These are phyloP conservation scores for Botryosphaeria dothidea DNA, from an alignment of 2,329 filamentous ascomycete genomes.

Conservation along the genomic window DNA sequence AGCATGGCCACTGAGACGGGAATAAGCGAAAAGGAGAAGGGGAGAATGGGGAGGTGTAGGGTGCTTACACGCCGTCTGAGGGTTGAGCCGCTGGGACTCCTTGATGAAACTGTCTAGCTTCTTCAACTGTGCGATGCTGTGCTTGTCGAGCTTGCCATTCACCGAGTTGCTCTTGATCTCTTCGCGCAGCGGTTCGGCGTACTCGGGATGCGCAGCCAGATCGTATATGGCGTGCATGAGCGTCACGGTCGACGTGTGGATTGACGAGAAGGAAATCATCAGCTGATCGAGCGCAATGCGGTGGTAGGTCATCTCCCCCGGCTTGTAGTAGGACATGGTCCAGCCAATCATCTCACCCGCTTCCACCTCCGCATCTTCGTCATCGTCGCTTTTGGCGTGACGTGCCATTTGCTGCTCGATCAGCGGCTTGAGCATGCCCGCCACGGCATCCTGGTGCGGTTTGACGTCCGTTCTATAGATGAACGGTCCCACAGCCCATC, in stretches of 20 bases:
- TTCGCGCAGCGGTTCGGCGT: conserved; percentile 20
- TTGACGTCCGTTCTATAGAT: not conserved
- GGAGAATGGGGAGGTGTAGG: not conserved
- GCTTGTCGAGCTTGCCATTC: not conserved
- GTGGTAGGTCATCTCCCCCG: not conserved
- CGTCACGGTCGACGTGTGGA: conserved; percentile 21
- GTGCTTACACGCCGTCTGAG: not conserved
- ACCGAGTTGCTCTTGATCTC: conserved; percentile 19
- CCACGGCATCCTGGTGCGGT: not conserved
- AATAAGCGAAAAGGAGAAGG: too few species aligned
- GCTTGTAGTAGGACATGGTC: not conserved
- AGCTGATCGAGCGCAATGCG: conserved; percentile 3
- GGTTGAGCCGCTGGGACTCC: conserved; percentile 20
- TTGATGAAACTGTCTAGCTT: conserved; percentile 24
- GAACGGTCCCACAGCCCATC: not conserved
- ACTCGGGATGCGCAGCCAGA: conserved; percentile 22
- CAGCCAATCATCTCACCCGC: not conserved
- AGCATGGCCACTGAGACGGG: too few species aligned
- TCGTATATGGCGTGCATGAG: conserved; percentile 19
- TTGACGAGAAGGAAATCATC: conserved; percentile 22
- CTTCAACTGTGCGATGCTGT: not conserved
- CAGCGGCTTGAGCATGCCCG: not conserved
- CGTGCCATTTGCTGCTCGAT: not conserved
- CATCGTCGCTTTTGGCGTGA: not conserved
- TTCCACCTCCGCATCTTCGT: not conserved